These are phyloP conservation scores for Coleophoma crateriformis DNA, from an alignment of 2,329 filamentous ascomycete species.

Conservation along the genomic window DNA sequence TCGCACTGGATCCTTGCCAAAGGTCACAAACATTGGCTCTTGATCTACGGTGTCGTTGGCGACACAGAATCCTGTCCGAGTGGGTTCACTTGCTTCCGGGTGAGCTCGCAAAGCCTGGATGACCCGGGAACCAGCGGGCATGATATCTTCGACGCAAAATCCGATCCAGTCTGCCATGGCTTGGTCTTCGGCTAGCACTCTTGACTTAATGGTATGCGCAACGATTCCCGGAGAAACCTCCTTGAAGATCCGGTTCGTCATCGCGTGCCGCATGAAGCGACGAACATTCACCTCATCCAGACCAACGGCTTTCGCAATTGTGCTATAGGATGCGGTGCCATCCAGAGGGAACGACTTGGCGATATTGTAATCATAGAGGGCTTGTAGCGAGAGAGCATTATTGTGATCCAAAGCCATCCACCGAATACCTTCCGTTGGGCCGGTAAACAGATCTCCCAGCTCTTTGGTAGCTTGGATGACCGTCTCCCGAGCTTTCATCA, in stretches of 20 bases:
- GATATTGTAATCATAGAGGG: constrained; percentile 44
- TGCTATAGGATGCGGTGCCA: constrained; percentile 36
- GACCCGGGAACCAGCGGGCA: constrained; percentile 36
- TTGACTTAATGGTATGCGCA: constrained; percentile 49
- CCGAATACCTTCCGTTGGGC: constrained; percentile 44
- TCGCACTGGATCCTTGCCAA: constrained; percentile 40
- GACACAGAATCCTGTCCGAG: constrained; percentile 44
- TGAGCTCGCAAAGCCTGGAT: constrained; percentile 37
- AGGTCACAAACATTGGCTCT: constrained; percentile 49
- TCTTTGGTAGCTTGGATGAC: constrained; percentile 44
- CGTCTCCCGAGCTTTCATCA: constrained; percentile 38
- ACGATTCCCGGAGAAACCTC: constrained; percentile 45
- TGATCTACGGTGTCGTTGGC: constrained; percentile 43
- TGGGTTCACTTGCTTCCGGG: constrained; percentile 43
- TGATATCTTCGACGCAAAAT: constrained; percentile 49
- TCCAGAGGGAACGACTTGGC: constrained; percentile 47
- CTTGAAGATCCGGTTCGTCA: constrained; percentile 50
- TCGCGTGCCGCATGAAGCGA: constrained; percentile 48
- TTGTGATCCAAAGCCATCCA: constrained; percentile 48
- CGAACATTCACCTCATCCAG: constrained; percentile 44
- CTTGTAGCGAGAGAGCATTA: constrained; percentile 42
- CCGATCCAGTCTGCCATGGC: constrained; percentile 47
- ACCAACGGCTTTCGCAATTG: constrained; percentile 39
- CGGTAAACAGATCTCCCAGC: constrained; percentile 40
- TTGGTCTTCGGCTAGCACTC: constrained; percentile 41